These are phyloP conservation scores for Yamagishiella unicocca DNA, from an alignment of 139 green algal genomes.

Conservation along the genomic window DNA sequence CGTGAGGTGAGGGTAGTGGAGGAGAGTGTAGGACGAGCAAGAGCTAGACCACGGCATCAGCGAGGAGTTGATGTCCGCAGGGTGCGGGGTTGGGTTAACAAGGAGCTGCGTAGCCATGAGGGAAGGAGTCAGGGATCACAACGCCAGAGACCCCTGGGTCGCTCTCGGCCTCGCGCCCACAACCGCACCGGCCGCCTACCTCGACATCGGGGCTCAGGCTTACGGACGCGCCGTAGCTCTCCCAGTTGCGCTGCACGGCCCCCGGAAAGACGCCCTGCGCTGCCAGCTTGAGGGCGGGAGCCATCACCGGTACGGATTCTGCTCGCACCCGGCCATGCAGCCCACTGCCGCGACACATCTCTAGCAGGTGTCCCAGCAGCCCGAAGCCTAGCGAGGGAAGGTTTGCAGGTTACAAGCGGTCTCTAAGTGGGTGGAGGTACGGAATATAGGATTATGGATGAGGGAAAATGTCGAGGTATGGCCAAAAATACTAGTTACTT, in stretches of 20 bases:
- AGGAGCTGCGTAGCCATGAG: too few relatives aligned
- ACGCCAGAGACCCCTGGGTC: not conserved
- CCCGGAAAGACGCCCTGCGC: constrained; percentile 43
- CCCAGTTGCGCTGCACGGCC: constrained; percentile 51
- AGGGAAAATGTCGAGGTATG: too few relatives aligned
- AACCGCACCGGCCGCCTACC: not conserved
- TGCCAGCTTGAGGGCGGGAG: constrained; percentile 38
- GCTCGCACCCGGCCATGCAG: constrained; percentile 15
- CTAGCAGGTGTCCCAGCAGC: constrained; percentile 52
- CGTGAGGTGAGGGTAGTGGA: too few relatives aligned
- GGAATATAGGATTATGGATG: too few relatives aligned
- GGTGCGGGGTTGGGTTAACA: too few relatives aligned
- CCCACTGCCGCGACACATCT: constrained; percentile 46
- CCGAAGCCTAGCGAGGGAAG: constrained; percentile 42
- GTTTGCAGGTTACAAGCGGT: too few relatives aligned
- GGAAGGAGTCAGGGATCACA: too few relatives aligned
- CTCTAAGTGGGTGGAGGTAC: too few relatives aligned
- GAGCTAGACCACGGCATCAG: too few relatives aligned
- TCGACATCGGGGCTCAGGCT: constrained; percentile 19
- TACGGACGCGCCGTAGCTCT: constrained; percentile 50
- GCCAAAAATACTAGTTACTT: too few relatives aligned
- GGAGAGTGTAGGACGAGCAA: too few relatives aligned
- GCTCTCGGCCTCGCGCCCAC: not conserved
- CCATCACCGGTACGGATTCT: constrained; percentile 48
- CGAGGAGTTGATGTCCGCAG: too few relatives aligned